phyloP scores from a whole-genome alignment of 2,329 filamentous ascomycete species.

The Cladophialophora carrionii region DNA sequence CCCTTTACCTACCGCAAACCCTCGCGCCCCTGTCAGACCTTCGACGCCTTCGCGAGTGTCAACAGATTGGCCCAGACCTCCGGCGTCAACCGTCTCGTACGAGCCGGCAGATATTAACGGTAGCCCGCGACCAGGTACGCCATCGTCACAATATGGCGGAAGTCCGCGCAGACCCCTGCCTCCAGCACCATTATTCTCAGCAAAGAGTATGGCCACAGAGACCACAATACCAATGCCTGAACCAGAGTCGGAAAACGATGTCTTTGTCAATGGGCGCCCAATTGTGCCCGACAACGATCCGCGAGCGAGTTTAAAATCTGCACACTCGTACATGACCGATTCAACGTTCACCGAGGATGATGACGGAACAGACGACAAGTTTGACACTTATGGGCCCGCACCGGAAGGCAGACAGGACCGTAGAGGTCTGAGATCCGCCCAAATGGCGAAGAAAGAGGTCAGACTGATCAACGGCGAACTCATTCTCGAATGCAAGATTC shows the following conservation, averaged over 20 bases:
- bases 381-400: constrained; percentile 80
- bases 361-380: constrained; percentile 58
- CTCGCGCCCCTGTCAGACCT: constrained; percentile 53
- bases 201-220: constrained; percentile 55
- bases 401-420: constrained; percentile 85
- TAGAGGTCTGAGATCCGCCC: constrained; percentile 80
- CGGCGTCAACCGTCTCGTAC: constrained; percentile 72
- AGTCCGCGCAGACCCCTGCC: constrained; percentile 86
- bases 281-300: constrained; percentile 58
- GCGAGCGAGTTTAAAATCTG: constrained; percentile 63
- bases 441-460: constrained; percentile 92
- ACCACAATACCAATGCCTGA: constrained; percentile 71
- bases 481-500: constrained; percentile 97
- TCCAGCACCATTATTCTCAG: constrained; percentile 76
- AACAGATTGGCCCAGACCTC: constrained; percentile 69
- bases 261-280: constrained; percentile 63
- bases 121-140: constrained; percentile 84
- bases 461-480: constrained; percentile 96
- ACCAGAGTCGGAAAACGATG: constrained; percentile 64
- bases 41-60: constrained; percentile 57
- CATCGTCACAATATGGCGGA: constrained; percentile 83
- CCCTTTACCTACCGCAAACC: constrained; percentile 46
- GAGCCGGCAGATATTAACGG: constrained; percentile 89
- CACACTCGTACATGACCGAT: constrained; percentile 65
- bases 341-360: constrained; percentile 61